Conservation (phyloP, 2,329 filamentous ascomycete genomes). For the Hypoxylon sp. region DNA sequence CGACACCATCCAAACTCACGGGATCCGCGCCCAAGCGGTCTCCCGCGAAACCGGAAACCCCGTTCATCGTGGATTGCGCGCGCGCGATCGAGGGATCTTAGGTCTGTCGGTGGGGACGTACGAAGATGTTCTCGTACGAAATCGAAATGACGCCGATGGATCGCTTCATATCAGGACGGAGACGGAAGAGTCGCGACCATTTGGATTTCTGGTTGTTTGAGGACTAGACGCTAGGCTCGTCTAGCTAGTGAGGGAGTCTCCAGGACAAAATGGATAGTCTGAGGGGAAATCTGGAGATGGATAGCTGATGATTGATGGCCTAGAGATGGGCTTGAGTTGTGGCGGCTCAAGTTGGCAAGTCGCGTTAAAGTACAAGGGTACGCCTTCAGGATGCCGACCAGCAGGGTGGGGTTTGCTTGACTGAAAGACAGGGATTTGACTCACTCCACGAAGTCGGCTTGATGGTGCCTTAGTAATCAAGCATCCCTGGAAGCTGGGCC, state of each 20-base stretch:
- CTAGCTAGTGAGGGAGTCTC: background rate
- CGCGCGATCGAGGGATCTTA: conserved; percentile 1
- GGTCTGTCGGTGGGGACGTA: conserved; percentile 1
- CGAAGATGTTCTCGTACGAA: conserved; percentile 30
- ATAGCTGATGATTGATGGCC: conserved; percentile 12
- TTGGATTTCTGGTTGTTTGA: conserved; percentile 4
- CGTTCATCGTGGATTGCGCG: conserved; percentile 23
- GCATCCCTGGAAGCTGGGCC: background rate
- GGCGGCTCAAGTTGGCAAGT: conserved; percentile 28
- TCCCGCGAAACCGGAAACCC: background rate
- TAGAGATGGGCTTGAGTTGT: conserved; percentile 1
- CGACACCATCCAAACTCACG: conserved; percentile 26
- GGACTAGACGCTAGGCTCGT: background rate
- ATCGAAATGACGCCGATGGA: conserved; percentile 11
- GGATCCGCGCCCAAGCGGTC: conserved; percentile 25
- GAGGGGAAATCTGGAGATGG: conserved; percentile 3
- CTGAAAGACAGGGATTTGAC: background rate
- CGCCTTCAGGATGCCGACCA: conserved; percentile 7
- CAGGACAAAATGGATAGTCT: conserved; percentile 3
- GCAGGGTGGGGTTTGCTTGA: conserved; percentile 25
- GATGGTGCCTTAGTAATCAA: background rate
- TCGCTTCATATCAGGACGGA: conserved; percentile 31
- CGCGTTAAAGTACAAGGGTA: conserved; percentile 28
- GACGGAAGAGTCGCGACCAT: conserved; percentile 14
- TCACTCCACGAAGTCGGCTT: conserved; percentile 1